Evolutionary conservation across 75 land plant genomes (phyloP).

Genomic region (Cryptomeria japonica): DNA sequence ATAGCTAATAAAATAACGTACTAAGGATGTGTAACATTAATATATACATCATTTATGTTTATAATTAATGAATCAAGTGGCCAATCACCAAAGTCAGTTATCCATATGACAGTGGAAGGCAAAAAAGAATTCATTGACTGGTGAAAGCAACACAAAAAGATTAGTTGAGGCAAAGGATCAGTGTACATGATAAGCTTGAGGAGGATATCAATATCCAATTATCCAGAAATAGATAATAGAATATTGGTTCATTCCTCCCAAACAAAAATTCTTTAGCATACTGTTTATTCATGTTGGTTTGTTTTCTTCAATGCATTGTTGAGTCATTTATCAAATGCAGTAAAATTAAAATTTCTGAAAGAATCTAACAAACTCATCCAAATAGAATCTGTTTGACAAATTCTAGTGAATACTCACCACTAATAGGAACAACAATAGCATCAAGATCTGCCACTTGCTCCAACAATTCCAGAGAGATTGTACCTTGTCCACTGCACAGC

Average conservation of each 20-base stretch:
- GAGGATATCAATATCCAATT: neutral
- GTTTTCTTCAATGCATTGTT: neutral
- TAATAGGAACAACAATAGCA: slow-evolving; percentile 83
- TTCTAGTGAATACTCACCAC: slow-evolving; percentile 55
- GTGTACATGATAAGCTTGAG: neutral
- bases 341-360: neutral
- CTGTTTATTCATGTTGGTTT: neutral
- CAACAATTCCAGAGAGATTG: slow-evolving; percentile 76
- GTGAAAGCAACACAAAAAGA: neutral
- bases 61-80: neutral
- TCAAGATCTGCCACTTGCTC: slow-evolving; percentile 80
- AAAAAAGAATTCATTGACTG: neutral
- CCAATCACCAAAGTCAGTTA: neutral
- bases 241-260: neutral
- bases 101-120: neutral
- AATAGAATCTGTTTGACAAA: slow-evolving; percentile 5
- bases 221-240: neutral
- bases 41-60: neutral
- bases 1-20: neutral
- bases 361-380: neutral
- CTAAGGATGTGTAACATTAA: neutral
- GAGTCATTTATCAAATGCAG: neutral
- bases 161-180: neutral
- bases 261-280: neutral
- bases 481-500: slow-evolving; percentile 88